These are phyloP conservation scores for Suhomyces maxii DNA, from an alignment of 1,139 yeast genomes.

Conservation along the genomic window DNA sequence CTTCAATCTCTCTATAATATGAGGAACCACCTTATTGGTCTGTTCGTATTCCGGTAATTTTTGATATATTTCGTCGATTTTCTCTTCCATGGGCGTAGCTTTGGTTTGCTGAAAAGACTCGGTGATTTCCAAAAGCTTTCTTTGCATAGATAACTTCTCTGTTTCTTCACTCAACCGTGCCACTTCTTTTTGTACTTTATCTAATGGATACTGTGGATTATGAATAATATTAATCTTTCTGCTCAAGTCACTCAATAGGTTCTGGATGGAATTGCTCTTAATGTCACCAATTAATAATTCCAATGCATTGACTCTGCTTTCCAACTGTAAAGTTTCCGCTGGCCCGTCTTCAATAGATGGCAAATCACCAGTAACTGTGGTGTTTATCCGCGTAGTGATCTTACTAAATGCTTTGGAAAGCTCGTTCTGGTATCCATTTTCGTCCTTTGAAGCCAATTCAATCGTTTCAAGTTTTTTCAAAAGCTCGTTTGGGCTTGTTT, in stretches of 20 bases:
- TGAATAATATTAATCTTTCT: conserved; percentile 39
- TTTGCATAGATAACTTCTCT: conserved; percentile 19
- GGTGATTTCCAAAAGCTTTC: conserved; percentile 17
- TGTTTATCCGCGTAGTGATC: background rate
- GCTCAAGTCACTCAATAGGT: conserved; percentile 33
- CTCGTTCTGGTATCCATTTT: background rate
- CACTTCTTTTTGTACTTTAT: conserved; percentile 21
- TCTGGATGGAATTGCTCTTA: conserved; percentile 20
- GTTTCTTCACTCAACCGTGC: conserved; percentile 19
- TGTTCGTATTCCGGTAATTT: conserved; percentile 38
- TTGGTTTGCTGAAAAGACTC: conserved; percentile 8
- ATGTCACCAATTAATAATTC: conserved; percentile 25
- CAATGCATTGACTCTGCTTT: conserved; percentile 23
- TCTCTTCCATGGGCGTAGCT: conserved; percentile 16
- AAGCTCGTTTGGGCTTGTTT: background rate
- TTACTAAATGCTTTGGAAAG: background rate
- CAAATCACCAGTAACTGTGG: background rate
- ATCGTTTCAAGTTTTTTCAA: background rate
- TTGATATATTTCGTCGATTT: conserved; percentile 39
- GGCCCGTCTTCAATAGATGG: background rate
- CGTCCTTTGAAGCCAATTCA: background rate
- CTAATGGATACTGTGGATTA: conserved; percentile 34
- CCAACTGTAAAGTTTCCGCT: conserved; percentile 21
- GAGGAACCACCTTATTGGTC: conserved; percentile 38
- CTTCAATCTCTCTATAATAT: conserved; percentile 42